These are phyloP conservation scores for Spathaspora passalidarum DNA, from an alignment of 805 yeast genomes.

Conservation along the genomic window DNA sequence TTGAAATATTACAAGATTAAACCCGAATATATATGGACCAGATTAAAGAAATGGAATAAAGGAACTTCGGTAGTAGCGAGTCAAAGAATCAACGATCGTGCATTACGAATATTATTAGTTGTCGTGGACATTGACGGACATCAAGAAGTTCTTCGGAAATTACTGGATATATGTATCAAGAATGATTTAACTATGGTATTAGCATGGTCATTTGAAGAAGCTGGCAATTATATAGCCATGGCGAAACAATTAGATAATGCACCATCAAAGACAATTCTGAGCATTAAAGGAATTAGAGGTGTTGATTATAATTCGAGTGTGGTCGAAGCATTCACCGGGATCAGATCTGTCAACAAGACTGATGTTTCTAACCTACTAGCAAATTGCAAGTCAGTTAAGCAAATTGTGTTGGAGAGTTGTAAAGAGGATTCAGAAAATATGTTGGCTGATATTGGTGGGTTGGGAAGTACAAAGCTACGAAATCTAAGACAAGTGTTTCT, in stretches of 20 bases:
- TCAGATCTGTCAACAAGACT: slow-evolving; percentile 50
- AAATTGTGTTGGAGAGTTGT: slow-evolving; percentile 34
- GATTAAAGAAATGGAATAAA: slow-evolving; percentile 43
- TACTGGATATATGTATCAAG: slow-evolving; percentile 47
- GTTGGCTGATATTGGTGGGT: slow-evolving; percentile 37
- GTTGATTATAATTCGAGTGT: slow-evolving; percentile 45
- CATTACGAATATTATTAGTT: slow-evolving; percentile 53
- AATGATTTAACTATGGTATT: slow-evolving; percentile 48
- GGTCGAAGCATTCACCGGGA: slow-evolving; percentile 43
- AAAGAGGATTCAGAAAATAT: slow-evolving; percentile 18
- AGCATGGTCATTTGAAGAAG: slow-evolving; percentile 53
- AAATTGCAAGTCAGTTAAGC: slow-evolving; percentile 43
- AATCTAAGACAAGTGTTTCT: slow-evolving; percentile 39
- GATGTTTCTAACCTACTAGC: slow-evolving; percentile 51
- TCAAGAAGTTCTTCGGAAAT: slow-evolving; percentile 44
- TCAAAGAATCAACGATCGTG: slow-evolving; percentile 33
- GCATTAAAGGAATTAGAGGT: slow-evolving; percentile 42
- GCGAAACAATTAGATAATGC: slow-evolving; percentile 36
- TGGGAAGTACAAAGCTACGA: slow-evolving; percentile 46
- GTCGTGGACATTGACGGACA: slow-evolving; percentile 66
- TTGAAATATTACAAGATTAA: slow-evolving; percentile 72
- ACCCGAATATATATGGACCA: slow-evolving; percentile 68
- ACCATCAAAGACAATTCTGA: slow-evolving; percentile 21
- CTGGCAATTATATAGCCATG: slow-evolving; percentile 40
- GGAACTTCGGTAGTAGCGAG: slow-evolving; percentile 22